phyloP scores from a whole-genome alignment of 306 rosid species.

The Astragalus glycyphyllos region DNA sequence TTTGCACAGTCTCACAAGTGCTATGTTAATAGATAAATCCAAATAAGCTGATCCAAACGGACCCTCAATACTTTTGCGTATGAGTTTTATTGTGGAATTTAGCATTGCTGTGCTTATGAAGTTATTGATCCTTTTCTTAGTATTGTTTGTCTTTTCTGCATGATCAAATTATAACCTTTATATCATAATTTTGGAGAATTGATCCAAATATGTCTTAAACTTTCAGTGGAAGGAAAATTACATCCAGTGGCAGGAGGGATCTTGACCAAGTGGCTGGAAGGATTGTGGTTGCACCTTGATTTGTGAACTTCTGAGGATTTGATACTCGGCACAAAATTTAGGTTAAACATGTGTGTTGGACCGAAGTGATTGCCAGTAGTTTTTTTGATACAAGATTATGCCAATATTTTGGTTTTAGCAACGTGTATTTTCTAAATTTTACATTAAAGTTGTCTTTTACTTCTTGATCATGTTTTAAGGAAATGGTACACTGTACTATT shows the following conservation, averaged over 20 bases:
- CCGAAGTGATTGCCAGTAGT: neutral
- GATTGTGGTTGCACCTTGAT: constrained; percentile 44
- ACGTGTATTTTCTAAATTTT: neutral
- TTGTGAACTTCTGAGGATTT: constrained; percentile 20
- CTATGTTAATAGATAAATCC: too few species aligned
- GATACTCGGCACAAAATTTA: neutral
- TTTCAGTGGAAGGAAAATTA: constrained; percentile 51
- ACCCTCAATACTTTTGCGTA: too few species aligned
- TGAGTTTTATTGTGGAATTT: too few species aligned
- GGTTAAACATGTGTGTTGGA: constrained; percentile 3
- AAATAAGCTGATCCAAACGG: too few species aligned
- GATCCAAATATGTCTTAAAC: neutral
- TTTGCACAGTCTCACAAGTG: too few species aligned
- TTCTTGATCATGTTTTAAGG: too few species aligned
- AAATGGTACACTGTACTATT: too few species aligned
- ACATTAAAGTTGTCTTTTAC: neutral
- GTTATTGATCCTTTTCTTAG: too few species aligned
- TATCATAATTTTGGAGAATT: neutral
- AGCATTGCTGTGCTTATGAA: neutral
- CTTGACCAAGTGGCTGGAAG: constrained; percentile 54
- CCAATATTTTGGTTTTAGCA: constrained; percentile 1
- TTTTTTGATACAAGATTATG: neutral
- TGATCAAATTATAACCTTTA: neutral
- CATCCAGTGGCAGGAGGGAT: constrained; percentile 48
- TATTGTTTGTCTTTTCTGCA: neutral